Base-by-base conservation (phyloP, 2,329 filamentous ascomycete genomes). In the Microcyclosporella mali region DNA sequence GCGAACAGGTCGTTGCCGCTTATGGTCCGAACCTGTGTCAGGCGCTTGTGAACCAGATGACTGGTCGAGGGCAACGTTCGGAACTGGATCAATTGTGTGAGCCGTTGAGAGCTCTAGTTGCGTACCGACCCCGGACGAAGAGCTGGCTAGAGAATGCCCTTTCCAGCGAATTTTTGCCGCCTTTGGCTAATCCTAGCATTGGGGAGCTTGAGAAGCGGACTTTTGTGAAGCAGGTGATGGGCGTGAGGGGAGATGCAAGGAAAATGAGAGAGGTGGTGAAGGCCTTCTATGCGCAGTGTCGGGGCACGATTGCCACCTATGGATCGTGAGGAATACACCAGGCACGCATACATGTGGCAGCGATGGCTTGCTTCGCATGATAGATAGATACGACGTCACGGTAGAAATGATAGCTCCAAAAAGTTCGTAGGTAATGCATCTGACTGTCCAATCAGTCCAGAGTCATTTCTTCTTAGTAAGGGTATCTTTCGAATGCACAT, bases 21-120 rank as follows among this genome's bases (percentile, higher is more conserved):
- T 70, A 85, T 6, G 82, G 82, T 0, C 81, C 81, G 0, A 62
- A 75, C 14, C 63, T 87, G n/a, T 67, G 75, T 3, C 70, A 73
- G 43, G 74, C 76, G 0, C 66, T 88, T 17, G 69, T 83, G 2
- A 71, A 74, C 45, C 85, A 86, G 45, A 73, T 88, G 28, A 78
- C 79, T 4, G 85, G 85, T 1, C 75, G 77, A 41, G 83, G 81
- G 3, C 75, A 79, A 1, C 75, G 85, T 30, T 85, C 81, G 52
- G 84, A 89, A 56, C 69, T 89, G 0, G 84, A 88, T 53, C 80
- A 76, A 53, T 66, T 88, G 4, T 76, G 76, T 41, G 82, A 86
- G 45, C 84, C 83, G 2, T 67, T 88, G 3, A 85, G 83, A 65
- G 85, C 80, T 57, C 68, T 88, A 14, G 46, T 64, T 12, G 47